phyloP scores from a whole-genome alignment of 768 basidiomycete species.

The Stropharia rugosoannulata region DNA sequence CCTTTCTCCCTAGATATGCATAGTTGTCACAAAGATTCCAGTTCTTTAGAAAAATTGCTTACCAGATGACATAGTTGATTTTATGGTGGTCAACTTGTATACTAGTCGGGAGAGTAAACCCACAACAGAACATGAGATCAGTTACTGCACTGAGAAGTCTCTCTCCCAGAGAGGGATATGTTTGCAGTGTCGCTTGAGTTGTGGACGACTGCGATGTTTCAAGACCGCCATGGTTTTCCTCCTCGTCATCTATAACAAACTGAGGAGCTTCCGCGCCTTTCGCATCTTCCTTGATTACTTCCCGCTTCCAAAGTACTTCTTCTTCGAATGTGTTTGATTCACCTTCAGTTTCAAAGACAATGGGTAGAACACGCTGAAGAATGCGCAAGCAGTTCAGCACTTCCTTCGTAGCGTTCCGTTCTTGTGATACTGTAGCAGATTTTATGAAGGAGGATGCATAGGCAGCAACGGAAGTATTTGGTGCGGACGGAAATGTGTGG shows the following conservation, averaged over 20 bases:
- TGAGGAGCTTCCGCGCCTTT: constrained; percentile 41
- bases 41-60: constrained; percentile 22
- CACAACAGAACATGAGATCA: constrained; percentile 91
- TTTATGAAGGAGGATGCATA: constrained; percentile 75
- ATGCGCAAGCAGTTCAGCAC: constrained; percentile 92
- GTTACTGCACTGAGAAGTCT: constrained; percentile 75
- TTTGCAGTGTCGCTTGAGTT: constrained; percentile 30
- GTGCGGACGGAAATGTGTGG: constrained; percentile 73
- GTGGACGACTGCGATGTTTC: constrained; percentile 12
- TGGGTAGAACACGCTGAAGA: constrained; percentile 84
- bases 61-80: constrained; percentile 90
- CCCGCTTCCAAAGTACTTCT: constrained; percentile 81
- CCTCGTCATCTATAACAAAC: constrained; percentile 90
- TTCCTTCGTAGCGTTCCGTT: constrained; percentile 77
- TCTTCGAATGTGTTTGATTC: constrained; percentile 73
- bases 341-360: constrained; percentile 80
- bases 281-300: constrained; percentile 42
- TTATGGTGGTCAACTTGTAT: constrained; percentile 79
- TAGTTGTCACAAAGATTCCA: neutral
- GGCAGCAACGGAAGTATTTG: constrained; percentile 56
- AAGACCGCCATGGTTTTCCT: constrained; percentile 46
- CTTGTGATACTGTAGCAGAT: constrained; percentile 43
- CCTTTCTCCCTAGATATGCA: constrained; percentile 79
- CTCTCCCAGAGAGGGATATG: constrained; percentile 77
- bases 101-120: constrained; percentile 83